phyloP scores from a whole-genome alignment of 345 rosid species.

The Arabis hirsuta region DNA sequence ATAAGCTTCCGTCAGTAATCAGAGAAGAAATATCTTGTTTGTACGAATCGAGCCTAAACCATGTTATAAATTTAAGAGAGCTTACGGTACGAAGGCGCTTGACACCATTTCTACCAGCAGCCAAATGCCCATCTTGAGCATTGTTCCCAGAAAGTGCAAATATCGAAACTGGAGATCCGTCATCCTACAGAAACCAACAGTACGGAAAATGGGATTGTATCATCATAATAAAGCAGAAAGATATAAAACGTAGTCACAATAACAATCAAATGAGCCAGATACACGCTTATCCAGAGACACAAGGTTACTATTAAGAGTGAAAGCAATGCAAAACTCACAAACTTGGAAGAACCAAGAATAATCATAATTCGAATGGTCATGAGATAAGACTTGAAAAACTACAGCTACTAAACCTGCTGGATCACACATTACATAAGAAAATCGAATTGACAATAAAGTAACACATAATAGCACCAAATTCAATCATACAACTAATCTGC shows the following conservation, averaged over 20 bases:
- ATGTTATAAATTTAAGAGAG: conserved; percentile 3
- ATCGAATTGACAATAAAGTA: background rate
- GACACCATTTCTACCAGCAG: conserved; percentile 96
- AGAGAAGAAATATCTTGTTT: background rate
- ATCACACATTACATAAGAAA: background rate
- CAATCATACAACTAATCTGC: conserved; percentile 16
- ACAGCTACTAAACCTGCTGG: conserved; percentile 9
- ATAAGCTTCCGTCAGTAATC: background rate
- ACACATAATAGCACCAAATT: conserved; percentile 14
- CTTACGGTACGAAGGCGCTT: conserved; percentile 98
- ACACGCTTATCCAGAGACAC: background rate
- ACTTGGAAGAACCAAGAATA: conserved; percentile 15
- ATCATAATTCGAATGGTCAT: background rate
- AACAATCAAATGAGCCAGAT: conserved; percentile 6
- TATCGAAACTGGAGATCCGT: conserved; percentile 91
- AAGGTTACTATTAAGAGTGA: background rate
- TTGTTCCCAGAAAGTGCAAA: conserved; percentile 78
- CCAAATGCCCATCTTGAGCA: conserved; percentile 88
- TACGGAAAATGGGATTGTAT: background rate
- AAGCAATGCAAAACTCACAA: conserved; percentile 10
- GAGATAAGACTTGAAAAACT: background rate
- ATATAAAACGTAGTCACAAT: conserved; percentile 2
- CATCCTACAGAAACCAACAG: conserved; percentile 63
- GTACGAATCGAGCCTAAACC: conserved; percentile 7
- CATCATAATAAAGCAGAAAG: background rate